phyloP scores from a whole-genome alignment of 345 rosid species.

The Sapria himalayana region DNA sequence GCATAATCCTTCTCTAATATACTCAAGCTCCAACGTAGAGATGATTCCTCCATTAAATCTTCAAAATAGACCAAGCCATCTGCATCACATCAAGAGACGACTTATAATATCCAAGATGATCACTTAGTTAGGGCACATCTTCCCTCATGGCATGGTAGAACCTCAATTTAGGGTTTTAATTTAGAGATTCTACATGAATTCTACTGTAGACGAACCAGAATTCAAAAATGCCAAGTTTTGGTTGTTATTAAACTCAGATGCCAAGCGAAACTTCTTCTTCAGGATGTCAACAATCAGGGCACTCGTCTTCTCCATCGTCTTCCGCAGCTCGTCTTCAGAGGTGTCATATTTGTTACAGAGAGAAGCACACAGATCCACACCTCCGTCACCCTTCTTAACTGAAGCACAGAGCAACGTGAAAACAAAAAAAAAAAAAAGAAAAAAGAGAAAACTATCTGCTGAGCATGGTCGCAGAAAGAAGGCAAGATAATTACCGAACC shows the following conservation, averaged over 20 bases:
- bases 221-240: too few relatives aligned
- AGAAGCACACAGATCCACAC: constrained; percentile 63
- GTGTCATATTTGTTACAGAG: constrained; percentile 62
- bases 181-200: too few relatives aligned
- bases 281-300: constrained; percentile 36
- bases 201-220: too few relatives aligned
- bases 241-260: constrained; percentile 38
- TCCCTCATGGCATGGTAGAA: too few relatives aligned
- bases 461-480: too few relatives aligned
- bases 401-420: constrained; percentile 10
- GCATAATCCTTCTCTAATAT: constrained; percentile 58
- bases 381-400: constrained; percentile 61
- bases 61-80: constrained; percentile 80
- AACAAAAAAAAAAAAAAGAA: not conserved
- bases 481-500: constrained; percentile 41
- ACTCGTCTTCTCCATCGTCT: constrained; percentile 46
- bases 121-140: too few relatives aligned
- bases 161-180: too few relatives aligned
- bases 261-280: constrained; percentile 37
- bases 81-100: too few relatives aligned
- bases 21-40: constrained; percentile 35
- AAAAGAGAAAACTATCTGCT: constrained; percentile 1
- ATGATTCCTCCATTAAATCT: constrained; percentile 62
- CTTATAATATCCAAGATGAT: too few relatives aligned
- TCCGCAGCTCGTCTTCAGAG: constrained; percentile 66